phyloP scores from a whole-genome alignment of 169 alveolate species.

The Cryptosporidium ubiquitum region DNA sequence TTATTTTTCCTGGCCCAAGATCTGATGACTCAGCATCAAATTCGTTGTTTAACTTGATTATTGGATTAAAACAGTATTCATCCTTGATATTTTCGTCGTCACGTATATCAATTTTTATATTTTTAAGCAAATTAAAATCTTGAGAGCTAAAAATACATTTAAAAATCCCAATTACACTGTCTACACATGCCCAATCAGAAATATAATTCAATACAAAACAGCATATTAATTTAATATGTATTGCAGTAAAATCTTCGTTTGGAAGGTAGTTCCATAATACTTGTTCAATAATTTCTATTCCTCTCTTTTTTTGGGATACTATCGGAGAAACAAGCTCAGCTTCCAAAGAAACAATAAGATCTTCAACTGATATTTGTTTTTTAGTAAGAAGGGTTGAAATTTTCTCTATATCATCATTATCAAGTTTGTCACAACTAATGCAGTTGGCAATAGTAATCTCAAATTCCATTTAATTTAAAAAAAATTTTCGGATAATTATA shows the following conservation, averaged over 20 bases:
- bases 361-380: not conserved
- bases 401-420: conserved; percentile 11
- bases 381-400: conserved; percentile 3
- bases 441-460: conserved; percentile 20
- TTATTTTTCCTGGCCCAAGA: conserved; percentile 12
- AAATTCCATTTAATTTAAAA: not conserved
- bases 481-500: no score
- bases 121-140: not conserved
- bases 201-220: conserved; percentile 61
- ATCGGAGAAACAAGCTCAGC: conserved; percentile 48
- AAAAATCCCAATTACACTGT: conserved; percentile 38
- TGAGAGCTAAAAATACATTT: conserved; percentile 16
- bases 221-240: conserved; percentile 27
- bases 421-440: conserved; percentile 8
- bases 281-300: conserved; percentile 27
- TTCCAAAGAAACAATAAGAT: conserved; percentile 18
- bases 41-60: not conserved
- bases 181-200: conserved; percentile 68
- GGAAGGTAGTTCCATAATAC: conserved; percentile 31
- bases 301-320: conserved; percentile 47
- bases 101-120: conserved; percentile 17
- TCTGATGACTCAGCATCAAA: not conserved
- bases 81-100: conserved; percentile 49
- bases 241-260: conserved; percentile 15
- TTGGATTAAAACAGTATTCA: conserved; percentile 48